Evolutionary conservation across 2,329 filamentous ascomycete species (phyloP), one percentile per base, ranked within the genome.

Genomic region (Aspergillus tubingensis): DNA sequence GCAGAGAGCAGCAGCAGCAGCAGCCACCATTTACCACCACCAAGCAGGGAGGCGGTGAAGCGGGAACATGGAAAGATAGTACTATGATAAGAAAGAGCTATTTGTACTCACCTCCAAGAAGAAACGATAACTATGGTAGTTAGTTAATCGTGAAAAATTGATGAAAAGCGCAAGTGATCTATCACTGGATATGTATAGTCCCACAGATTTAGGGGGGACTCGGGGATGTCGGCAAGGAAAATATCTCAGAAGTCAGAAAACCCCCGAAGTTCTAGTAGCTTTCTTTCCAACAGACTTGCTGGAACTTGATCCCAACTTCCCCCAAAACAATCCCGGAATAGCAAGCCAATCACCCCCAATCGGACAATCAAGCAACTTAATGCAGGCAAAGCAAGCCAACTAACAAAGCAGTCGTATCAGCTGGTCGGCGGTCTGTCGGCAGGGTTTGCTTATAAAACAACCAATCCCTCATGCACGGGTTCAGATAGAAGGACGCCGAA

Each of bases 21-120:
- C 27, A 30, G 27, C 27, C 27, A 30, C 27, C 27, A 30, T 30
- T 30, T 11, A 30, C 27, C 27, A 30, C 27, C 27, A 27, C 21
- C 13, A 38, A 55, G 53, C 53, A 39, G 41, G 49, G 56, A 62
- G 60, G 60, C 58, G 61, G 58, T 60, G 58, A 58, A 32, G 39
- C 25, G 53, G 38, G 10, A 44, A 43, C 3, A 17, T 30, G 27
- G 27, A 30, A 30, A 27, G 23, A 49, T 36, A 23, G 21, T 23
- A 36, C 32, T 36, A 13, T 17, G 25, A n/a, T n/a, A 27, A n/a
- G 5, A 27, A 27, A 7, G 3, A n/a, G n/a, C 25, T 8, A 48
- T 3, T 3, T 17, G 27, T 30, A 30, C 27, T 30, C 10, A 30
- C 27, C 27, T 30, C 27, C 27, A 7, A 49, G 15, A 15, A n/a